These are phyloP conservation scores for Penicillium hordei DNA, from an alignment of 2,329 filamentous ascomycete species.

Conservation along the genomic window DNA sequence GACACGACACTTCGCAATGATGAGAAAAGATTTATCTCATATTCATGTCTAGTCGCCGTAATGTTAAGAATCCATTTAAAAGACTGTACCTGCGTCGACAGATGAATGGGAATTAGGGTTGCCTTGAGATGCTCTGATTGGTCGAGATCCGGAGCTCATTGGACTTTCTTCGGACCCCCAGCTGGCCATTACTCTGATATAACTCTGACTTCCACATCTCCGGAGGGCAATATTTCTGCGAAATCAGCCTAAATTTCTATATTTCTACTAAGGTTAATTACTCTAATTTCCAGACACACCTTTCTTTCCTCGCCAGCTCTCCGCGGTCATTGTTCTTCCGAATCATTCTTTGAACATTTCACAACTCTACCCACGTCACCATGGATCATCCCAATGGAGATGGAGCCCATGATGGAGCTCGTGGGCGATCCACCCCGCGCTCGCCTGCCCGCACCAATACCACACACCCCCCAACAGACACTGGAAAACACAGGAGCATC, in stretches of 20 bases:
- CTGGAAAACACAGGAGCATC: conserved; percentile 24
- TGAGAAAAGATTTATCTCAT: neutral
- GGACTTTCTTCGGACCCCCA: conserved; percentile 1
- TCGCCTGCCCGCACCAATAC: conserved; percentile 3
- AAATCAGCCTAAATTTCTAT: neutral
- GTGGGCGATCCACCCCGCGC: neutral
- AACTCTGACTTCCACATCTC: conserved; percentile 1
- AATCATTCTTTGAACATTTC: neutral
- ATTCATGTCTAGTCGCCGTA: neutral
- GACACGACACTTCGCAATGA: neutral
- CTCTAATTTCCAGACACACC: neutral
- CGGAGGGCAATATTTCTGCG: neutral
- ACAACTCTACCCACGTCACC: neutral
- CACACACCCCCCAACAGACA: neutral
- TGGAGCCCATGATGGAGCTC: neutral
- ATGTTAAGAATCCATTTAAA: neutral
- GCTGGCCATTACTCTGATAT: neutral
- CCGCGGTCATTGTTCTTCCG: neutral
- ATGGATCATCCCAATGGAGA: conserved; percentile 5
- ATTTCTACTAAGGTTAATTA: neutral
- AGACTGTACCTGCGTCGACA: too few relatives aligned
- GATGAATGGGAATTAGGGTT: conserved; percentile 5
- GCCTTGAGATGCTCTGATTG: conserved; percentile 3
- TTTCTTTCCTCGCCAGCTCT: neutral
- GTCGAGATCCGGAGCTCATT: conserved; percentile 7